Evolutionary conservation across 2,329 filamentous ascomycete genomes (phyloP).

Genomic region (Dryadomyces quercivorus): DNA sequence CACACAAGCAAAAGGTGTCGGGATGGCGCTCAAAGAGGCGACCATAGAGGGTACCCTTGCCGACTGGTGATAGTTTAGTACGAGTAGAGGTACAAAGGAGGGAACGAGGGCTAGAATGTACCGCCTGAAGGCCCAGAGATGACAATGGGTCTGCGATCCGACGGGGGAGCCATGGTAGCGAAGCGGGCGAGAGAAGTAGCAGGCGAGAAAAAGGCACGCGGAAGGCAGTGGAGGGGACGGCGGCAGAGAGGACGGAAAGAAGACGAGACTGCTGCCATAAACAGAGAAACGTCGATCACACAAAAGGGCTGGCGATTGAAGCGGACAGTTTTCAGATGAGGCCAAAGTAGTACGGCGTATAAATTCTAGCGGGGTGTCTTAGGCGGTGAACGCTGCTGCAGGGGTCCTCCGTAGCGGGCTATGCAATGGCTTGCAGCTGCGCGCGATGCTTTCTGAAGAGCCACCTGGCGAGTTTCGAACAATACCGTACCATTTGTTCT

Average conservation of each 20-base stretch:
- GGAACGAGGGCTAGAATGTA: not conserved
- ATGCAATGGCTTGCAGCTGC: too few relatives aligned
- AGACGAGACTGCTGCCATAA: not conserved
- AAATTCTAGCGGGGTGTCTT: too few relatives aligned
- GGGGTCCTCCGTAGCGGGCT: too few relatives aligned
- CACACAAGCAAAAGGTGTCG: slow-evolving; percentile 12
- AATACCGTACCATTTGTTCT: too few relatives aligned
- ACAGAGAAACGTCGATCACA: not conserved
- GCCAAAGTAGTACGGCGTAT: too few relatives aligned
- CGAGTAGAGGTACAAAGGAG: too few relatives aligned
- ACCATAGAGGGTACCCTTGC: slow-evolving; percentile 70
- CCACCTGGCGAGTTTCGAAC: too few relatives aligned
- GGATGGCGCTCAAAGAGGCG: slow-evolving; percentile 43
- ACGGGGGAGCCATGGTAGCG: slow-evolving; percentile 18
- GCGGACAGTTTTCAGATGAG: not conserved
- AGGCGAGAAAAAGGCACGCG: not conserved
- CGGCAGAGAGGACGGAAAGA: not conserved
- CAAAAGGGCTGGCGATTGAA: not conserved
- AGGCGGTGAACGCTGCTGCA: too few relatives aligned
- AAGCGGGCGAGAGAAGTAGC: not conserved
- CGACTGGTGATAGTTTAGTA: slow-evolving; percentile 29
- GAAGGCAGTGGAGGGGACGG: not conserved
- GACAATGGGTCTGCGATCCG: slow-evolving; percentile 53
- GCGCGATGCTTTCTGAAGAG: too few relatives aligned
- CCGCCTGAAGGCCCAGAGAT: slow-evolving; percentile 65